These are phyloP conservation scores for Apium graveolens DNA, from an alignment of 129 eudicot species.

Conservation along the genomic window DNA sequence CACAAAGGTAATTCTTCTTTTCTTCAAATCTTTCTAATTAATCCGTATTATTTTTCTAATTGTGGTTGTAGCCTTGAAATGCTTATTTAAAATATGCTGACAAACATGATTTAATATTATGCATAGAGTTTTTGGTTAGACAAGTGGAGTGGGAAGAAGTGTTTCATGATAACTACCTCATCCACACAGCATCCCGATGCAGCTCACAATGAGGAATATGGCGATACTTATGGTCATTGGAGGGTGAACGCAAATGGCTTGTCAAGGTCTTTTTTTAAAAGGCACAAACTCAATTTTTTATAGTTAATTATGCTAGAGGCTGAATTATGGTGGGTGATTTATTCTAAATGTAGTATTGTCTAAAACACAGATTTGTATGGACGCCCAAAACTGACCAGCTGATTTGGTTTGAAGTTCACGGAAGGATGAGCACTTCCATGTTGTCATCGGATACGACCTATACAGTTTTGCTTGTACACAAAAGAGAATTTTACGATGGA, in stretches of 20 bases:
- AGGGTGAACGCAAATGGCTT: too few species aligned
- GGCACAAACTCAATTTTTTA: neutral
- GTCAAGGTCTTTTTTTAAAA: too few species aligned
- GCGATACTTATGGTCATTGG: too few species aligned
- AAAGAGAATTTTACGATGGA: neutral
- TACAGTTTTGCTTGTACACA: neutral
- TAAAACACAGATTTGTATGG: neutral
- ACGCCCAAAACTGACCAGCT: too few species aligned
- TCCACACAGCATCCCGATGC: neutral
- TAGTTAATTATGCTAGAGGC: too few species aligned
- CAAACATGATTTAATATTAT: neutral
- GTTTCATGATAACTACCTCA: neutral
- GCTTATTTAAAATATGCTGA: neutral
- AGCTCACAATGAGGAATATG: too few species aligned
- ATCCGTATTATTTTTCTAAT: too few species aligned
- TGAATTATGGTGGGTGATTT: neutral
- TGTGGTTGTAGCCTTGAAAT: neutral
- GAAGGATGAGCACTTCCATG: neutral
- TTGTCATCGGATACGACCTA: neutral
- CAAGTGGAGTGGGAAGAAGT: neutral
- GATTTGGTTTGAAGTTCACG: neutral
- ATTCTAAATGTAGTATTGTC: too few species aligned
- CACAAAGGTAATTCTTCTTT: conserved; percentile 24
- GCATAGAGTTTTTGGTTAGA: neutral
- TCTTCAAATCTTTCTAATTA: too few species aligned